Evolutionary conservation across 1,139 yeast species (phyloP).

Genomic region (Geotrichum restrictum): DNA sequence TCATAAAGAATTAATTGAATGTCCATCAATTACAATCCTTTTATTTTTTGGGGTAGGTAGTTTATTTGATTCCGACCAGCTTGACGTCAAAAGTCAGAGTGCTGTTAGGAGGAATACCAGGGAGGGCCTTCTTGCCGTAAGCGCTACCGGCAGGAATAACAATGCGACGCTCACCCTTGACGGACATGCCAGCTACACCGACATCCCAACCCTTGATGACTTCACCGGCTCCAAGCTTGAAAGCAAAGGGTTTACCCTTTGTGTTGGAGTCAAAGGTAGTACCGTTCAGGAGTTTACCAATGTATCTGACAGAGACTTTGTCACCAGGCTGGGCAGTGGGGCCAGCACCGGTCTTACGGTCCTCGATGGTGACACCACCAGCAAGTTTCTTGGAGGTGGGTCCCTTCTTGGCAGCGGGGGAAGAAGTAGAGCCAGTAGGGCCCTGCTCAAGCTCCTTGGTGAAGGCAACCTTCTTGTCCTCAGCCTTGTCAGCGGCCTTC

Average conservation of each 20-base stretch:
- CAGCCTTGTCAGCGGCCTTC: conserved; percentile 41
- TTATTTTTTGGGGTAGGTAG: not conserved
- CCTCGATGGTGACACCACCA: conserved; percentile 93
- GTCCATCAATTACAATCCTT: not conserved
- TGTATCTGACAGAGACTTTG: conserved; percentile 93
- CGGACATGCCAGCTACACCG: conserved; percentile 98
- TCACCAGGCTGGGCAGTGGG: conserved; percentile 82
- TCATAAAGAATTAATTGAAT: not conserved
- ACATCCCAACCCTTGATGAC: conserved; percentile 98
- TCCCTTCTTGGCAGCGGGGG: conserved; percentile 35
- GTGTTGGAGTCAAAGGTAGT: conserved; percentile 96
- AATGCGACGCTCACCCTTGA: conserved; percentile 98
- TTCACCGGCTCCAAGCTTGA: conserved; percentile 93
- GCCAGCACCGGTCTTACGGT: conserved; percentile 85
- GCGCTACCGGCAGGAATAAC: conserved; percentile 95
- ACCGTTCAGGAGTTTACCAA: conserved; percentile 95
- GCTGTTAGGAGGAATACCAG: conserved; percentile 96
- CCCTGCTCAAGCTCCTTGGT: conserved; percentile 90
- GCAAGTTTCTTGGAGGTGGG: conserved; percentile 70
- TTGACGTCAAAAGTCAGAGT: conserved; percentile 94
- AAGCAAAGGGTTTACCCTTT: conserved; percentile 89
- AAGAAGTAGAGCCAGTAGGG: conserved; percentile 47
- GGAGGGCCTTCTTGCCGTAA: conserved; percentile 87
- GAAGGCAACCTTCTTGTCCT: conserved; percentile 75
- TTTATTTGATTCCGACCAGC: conserved; percentile 79